Evolutionary conservation across 768 basidiomycete genomes (phyloP), one percentile per base, ranked within the genome.

Genomic region (Pleurotus cornucopiae): DNA sequence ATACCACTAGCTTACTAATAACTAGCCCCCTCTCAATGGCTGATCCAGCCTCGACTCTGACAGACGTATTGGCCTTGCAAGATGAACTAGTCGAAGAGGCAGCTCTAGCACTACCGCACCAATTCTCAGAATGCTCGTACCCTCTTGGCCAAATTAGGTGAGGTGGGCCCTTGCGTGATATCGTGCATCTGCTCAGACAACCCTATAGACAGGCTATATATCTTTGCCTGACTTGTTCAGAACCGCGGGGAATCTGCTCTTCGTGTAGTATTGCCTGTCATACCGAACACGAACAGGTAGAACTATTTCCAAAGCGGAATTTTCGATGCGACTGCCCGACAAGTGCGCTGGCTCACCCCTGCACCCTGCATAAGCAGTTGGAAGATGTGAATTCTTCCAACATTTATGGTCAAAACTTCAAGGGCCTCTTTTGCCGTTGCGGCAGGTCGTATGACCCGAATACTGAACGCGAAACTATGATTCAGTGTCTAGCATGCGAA

Each of bases 311-410:
- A 1, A 94, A 94, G 66, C 81, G 91, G 61, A 71, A 76, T 57
- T 92, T 93, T 64, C 83, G 86, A 34, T 94, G 91, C 64, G 91
- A 94, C 69, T 94, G 91, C 67, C 89, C 91, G 3, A 93, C 91
- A 14, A 56, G 70, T 11, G 74, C 80, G 4, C 69, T 91, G 18
- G 62, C 77, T 0, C 85, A 86, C 58, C 54, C 74, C 2, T 94
- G 91, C 68, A 79, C 81, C 18, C 70, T 93, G 21, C 86, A 89
- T 68, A 73, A 67, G 51, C 70, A 61, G 13, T 47, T 61, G 1
- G 85, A 88, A 68, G 76, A 75, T 6, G 76, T 70, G 56, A 93
- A 92, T 63, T 61, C 59, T 43, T 62, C 68, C 11, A 94, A 94
- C 62, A 51, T 61, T 40, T 94, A 94, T 62, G 82, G 83, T 2